Percentiles rank a stretch among this genome's conserved stretches.
phyloP scores from a whole-genome alignment of 106 monocot genomes.

The Acanthochlamys bracteata region DNA sequence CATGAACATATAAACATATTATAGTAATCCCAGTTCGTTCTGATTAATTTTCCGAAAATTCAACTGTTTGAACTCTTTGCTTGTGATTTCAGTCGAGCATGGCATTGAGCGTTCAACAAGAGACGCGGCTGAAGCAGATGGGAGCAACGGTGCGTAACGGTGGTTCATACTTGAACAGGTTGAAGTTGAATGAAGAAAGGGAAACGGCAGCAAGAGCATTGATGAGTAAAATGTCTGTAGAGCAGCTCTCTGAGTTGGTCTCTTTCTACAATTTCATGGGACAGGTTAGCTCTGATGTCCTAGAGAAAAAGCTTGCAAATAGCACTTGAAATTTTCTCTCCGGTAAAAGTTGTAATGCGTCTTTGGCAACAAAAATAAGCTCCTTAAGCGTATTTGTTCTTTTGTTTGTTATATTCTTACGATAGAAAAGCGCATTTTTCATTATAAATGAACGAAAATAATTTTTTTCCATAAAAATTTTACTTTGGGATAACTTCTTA shows the following conservation, averaged over 20 bases:
- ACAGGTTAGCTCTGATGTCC: slow-evolving; percentile 55
- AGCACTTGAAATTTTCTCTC: neutral
- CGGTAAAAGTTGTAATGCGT: too few species aligned
- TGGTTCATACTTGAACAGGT: slow-evolving; percentile 40
- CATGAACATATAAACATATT: too few species aligned
- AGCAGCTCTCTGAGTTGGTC: slow-evolving; percentile 70
- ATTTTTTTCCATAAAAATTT: too few species aligned
- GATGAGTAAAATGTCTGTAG: slow-evolving; percentile 68
- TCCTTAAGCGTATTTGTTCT: too few species aligned
- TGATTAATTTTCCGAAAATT: too few species aligned
- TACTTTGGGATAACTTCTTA: too few species aligned
- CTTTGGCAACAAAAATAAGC: too few species aligned
- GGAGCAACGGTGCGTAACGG: slow-evolving; percentile 90
- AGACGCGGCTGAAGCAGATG: slow-evolving; percentile 90
- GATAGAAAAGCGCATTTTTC: too few species aligned
- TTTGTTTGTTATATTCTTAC: too few species aligned
- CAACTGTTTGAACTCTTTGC: too few species aligned
- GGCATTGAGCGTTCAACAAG: slow-evolving; percentile 65
- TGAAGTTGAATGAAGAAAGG: slow-evolving; percentile 54
- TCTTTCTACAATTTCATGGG: slow-evolving; percentile 83
- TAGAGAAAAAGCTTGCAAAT: slow-evolving; percentile 37
- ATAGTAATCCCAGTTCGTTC: too few species aligned
- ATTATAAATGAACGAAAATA: too few species aligned
- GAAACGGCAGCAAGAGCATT: slow-evolving; percentile 41
- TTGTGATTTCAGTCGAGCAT: slow-evolving; percentile 48